Conservation (phyloP, 495 filamentous ascomycete species). For the Ascobolus immersus region DNA sequence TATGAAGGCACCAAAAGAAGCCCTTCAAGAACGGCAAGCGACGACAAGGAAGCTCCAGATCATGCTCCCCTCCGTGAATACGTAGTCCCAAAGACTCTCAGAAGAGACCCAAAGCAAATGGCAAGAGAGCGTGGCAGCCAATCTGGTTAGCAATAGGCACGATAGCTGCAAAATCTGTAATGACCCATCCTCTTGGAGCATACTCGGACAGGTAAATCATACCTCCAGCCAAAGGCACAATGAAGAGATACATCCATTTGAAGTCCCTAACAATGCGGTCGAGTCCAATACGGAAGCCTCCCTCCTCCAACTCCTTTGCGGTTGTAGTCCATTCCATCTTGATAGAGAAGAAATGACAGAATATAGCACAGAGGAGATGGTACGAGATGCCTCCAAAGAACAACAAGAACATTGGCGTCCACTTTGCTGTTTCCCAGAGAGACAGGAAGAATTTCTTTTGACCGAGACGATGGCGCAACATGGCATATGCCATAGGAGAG, state of each 20-base stretch:
- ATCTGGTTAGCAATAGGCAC: conserved; percentile 51
- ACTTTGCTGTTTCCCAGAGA: conserved; percentile 46
- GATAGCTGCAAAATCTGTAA: conserved; percentile 57
- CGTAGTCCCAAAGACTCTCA: too few relatives aligned
- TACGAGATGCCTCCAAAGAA: conserved; percentile 47
- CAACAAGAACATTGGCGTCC: conserved; percentile 40
- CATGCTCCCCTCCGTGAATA: too few relatives aligned
- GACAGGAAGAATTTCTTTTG: conserved; percentile 28
- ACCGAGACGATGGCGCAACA: conserved; percentile 42
- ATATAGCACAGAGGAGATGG: conserved; percentile 39
- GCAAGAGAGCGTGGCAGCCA: conserved; percentile 40
- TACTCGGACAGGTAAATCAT: conserved; percentile 48
- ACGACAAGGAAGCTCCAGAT: too few relatives aligned
- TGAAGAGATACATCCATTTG: conserved; percentile 50
- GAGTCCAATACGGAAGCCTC: conserved; percentile 47
- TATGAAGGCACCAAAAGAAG: too few relatives aligned
- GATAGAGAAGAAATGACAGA: conserved; percentile 47
- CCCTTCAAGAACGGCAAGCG: too few relatives aligned
- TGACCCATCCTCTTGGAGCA: conserved; percentile 40
- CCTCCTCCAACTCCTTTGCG: conserved; percentile 29
- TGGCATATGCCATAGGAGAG: conserved; percentile 35
- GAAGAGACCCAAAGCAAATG: conserved; percentile 22
- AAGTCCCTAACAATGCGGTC: conserved; percentile 52
- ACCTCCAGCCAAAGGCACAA: conserved; percentile 18
- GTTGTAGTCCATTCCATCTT: conserved; percentile 50